Base-by-base conservation (phyloP, 176 grass and related monocot genomes). In the Musa itinerans region DNA sequence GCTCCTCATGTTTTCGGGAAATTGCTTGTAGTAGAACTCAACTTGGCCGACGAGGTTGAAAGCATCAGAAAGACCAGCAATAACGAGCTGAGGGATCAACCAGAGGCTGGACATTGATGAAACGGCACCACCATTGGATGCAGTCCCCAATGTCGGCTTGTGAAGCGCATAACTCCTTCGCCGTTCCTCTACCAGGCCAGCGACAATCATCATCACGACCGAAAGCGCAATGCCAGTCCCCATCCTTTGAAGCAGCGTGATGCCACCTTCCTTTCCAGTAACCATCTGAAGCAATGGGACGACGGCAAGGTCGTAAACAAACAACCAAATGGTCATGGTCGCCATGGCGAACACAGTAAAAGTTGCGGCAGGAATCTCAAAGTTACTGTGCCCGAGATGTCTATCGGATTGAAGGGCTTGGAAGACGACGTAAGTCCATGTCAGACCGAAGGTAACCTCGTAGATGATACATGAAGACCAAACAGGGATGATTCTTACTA, bases 21-120 rank as follows among this genome's bases (percentile, higher is more conserved):
- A 85, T 71, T 96, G 80, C 55, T 87, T 92, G 83, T 92, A 96
- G 80, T 85, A 89, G 83, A 96, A 89, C 77, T 92, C 92, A 56
- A 84, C 79, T 75, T 88, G 92, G 78, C 87, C 85, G 13, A 92
- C 76, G 24, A 87, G 49, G 78, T 89, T 89, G 80, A 92, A 89
- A 34, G 89, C 89, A 68, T 96, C 92, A 7, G 82, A 82, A 1
- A 92, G 61, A 1, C 92, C 85, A 22, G 88, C 61, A 52, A 72
- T 72, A 16, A 82, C 57, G 8, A 92, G 83, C 83, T 89, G 87
- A 14, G 87, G 92, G 50, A 78, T 84, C 21, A 92, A 73, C 87
- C 85, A 89, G 55, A 96, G 81, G 69, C 85, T 78, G 5, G 85
- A 92, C 63, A 78, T 53, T 11, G 79, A 83, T 19, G 83, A 86